Conservation (phyloP, 495 filamentous ascomycete genomes). For the Venustampulla echinocandica region DNA sequence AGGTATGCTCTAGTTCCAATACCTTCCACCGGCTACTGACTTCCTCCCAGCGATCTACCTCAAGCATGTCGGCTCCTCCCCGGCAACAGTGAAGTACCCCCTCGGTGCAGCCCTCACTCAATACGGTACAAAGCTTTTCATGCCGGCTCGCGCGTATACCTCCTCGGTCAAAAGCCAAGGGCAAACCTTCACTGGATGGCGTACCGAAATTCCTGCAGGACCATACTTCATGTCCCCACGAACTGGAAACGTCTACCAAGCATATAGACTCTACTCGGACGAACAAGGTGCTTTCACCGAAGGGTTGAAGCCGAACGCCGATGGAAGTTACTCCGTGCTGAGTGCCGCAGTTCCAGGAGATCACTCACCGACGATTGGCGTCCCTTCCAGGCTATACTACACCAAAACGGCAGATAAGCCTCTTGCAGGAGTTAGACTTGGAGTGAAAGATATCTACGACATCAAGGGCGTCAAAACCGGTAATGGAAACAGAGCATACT, state of each 20-base stretch:
- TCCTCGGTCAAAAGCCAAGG: slow-evolving; percentile 15
- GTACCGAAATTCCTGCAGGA: slow-evolving; percentile 25
- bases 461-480: slow-evolving; percentile 45
- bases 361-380: slow-evolving; percentile 26
- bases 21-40: no score
- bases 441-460: slow-evolving; percentile 55
- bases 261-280: slow-evolving; percentile 42
- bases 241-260: slow-evolving; percentile 33
- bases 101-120: slow-evolving; percentile 13
- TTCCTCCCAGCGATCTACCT: slow-evolving; percentile 16
- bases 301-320: slow-evolving; percentile 22
- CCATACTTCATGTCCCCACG: slow-evolving; percentile 33
- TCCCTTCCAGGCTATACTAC: slow-evolving; percentile 48
- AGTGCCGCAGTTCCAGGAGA: slow-evolving; percentile 29
- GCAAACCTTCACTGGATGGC: slow-evolving; percentile 12
- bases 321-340: slow-evolving; percentile 30
- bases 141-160: slow-evolving; percentile 13
- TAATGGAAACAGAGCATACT: slow-evolving; percentile 48
- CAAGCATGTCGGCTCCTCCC: slow-evolving; percentile 10
- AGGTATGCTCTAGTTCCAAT: no score
- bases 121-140: slow-evolving; percentile 15
- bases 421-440: slow-evolving; percentile 42
- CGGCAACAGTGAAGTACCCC: slow-evolving; percentile 14
- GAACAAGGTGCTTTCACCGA: slow-evolving; percentile 37
- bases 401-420: slow-evolving; percentile 33